A percentile compares a stretch with the other conserved stretches of the same genome.
Conservation (phyloP, 345 rosid genomes). For the Eucalyptus marginata region DNA sequence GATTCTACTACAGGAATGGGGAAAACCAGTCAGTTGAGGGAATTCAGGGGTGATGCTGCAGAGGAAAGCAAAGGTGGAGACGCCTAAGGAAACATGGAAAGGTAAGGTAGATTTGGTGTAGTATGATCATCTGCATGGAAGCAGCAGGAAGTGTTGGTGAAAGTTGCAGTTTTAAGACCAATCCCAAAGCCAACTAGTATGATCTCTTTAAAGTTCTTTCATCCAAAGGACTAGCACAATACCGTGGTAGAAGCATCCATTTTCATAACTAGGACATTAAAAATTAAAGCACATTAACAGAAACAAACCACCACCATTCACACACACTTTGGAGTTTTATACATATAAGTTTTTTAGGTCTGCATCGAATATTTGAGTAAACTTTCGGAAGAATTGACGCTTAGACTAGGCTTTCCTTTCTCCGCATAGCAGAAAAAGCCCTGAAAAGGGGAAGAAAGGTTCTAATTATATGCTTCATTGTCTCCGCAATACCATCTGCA, state of each 20-base stretch:
- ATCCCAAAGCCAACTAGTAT: neutral
- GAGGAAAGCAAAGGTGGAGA: neutral
- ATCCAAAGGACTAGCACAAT: neutral
- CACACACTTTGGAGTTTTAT: neutral
- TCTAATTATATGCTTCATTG: neutral
- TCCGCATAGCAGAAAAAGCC: neutral
- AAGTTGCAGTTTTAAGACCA: neutral
- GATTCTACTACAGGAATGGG: neutral
- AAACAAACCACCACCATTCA: neutral
- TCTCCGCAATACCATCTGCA: neutral
- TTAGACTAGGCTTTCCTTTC: neutral
- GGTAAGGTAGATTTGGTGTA: neutral
- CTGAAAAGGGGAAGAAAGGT: neutral
- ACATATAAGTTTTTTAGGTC: accelerated
- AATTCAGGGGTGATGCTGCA: neutral
- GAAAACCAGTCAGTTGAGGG: neutral
- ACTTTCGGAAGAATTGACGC: neutral
- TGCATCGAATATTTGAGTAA: neutral
- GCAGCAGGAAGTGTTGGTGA: neutral
- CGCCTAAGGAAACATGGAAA: neutral
- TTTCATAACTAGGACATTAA: neutral
- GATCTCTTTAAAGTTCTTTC: neutral
- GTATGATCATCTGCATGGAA: neutral
- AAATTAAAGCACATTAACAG: neutral
- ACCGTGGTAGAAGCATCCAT: neutral